phyloP scores from a whole-genome alignment of 2,329 filamentous ascomycete species.

The Phialophora verrucosa region DNA sequence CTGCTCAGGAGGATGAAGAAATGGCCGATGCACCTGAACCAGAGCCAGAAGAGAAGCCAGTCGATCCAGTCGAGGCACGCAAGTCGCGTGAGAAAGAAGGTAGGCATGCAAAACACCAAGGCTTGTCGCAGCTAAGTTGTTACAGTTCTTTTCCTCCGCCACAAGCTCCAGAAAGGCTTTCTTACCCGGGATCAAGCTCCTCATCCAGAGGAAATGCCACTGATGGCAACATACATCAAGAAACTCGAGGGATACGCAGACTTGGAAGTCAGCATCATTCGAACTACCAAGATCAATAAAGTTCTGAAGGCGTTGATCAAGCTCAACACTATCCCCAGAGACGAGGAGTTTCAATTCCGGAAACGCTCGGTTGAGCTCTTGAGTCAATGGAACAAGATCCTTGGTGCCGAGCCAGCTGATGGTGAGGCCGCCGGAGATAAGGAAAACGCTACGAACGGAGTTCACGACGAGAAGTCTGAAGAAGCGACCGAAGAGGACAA shows the following conservation, averaged over 20 bases:
- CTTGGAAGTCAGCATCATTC: slow-evolving; percentile 87
- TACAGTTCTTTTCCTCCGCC: slow-evolving; percentile 84
- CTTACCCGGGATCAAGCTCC: slow-evolving; percentile 81
- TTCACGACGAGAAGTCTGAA: slow-evolving; percentile 43
- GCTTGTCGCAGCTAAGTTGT: slow-evolving; percentile 32
- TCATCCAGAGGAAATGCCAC: slow-evolving; percentile 70
- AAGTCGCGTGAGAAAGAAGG: slow-evolving; percentile 64
- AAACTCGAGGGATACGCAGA: slow-evolving; percentile 80
- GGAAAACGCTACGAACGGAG: slow-evolving; percentile 48
- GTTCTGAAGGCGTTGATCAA: slow-evolving; percentile 94
- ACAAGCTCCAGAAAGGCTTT: slow-evolving; percentile 94
- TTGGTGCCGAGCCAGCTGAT: slow-evolving; percentile 64
- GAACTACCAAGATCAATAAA: slow-evolving; percentile 96
- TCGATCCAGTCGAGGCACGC: slow-evolving; percentile 60
- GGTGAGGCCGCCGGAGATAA: slow-evolving; percentile 48
- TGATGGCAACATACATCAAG: slow-evolving; percentile 55
- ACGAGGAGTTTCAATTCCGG: slow-evolving; percentile 90
- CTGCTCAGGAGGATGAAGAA: slow-evolving; percentile 62
- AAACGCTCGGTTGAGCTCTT: slow-evolving; percentile 77
- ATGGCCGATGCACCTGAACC: slow-evolving; percentile 58
- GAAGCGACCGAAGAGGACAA: slow-evolving; percentile 44
- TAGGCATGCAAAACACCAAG: slow-evolving; percentile 56
- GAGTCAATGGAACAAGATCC: slow-evolving; percentile 85
- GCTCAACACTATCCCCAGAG: slow-evolving; percentile 80
- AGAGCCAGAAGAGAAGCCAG: slow-evolving; percentile 58